These are phyloP conservation scores for Penstemon newberryi DNA, from an alignment of 257 asterid species.

Conservation along the genomic window DNA sequence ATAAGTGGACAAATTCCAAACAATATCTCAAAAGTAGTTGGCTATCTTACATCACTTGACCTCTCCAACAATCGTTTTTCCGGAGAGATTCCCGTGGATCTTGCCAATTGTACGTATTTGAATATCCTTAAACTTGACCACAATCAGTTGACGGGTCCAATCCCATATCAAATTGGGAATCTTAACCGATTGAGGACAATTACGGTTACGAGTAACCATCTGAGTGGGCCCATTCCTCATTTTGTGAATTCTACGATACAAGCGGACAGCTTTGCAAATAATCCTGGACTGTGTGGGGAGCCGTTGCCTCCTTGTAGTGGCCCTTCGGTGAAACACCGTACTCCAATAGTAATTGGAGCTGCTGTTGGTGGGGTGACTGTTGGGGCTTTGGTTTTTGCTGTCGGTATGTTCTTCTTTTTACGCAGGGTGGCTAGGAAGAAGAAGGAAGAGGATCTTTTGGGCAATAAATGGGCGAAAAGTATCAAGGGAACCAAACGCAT, in stretches of 20 bases:
- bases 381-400: conserved; percentile 33
- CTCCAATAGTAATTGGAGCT: conserved; percentile 36
- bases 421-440: conserved; percentile 41
- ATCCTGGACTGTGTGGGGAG: conserved; percentile 45
- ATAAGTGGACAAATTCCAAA: conserved; percentile 56
- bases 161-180: conserved; percentile 42
- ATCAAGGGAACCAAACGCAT: conserved; percentile 50
- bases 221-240: conserved; percentile 39
- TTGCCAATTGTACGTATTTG: conserved; percentile 56
- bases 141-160: conserved; percentile 55
- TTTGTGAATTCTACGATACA: conserved; percentile 27
- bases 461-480: conserved; percentile 58
- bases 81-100: conserved; percentile 59
- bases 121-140: conserved; percentile 54
- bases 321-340: conserved; percentile 20
- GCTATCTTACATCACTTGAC: conserved; percentile 48
- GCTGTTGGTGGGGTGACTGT: conserved; percentile 42
- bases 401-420: conserved; percentile 35
- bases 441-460: conserved; percentile 53
- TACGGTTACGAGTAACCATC: conserved; percentile 37
- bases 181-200: conserved; percentile 40
- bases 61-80: conserved; percentile 73
- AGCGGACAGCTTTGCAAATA: conserved; percentile 34
- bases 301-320: conserved; percentile 38
- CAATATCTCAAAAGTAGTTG: conserved; percentile 46